Base-by-base conservation (phyloP, 1,284 basidiomycete species). In the Heterobasidion occidentale region DNA sequence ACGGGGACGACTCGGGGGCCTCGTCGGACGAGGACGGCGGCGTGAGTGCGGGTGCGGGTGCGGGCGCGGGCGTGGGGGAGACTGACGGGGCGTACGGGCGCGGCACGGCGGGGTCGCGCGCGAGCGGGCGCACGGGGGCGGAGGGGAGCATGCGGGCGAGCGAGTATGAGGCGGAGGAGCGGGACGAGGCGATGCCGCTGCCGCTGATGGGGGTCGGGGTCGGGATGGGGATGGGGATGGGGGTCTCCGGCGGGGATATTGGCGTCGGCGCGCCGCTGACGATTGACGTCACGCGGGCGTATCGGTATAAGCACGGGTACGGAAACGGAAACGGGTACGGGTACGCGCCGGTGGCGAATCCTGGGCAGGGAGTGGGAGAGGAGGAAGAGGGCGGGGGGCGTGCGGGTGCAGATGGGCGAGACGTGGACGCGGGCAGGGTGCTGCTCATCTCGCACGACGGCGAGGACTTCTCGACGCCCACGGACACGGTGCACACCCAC, bases 371-470 rank as follows among this genome's bases (percentile, higher is more conserved):
- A 15, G 20, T 9, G 2, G 14, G 51, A 15, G 9, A 45, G 27
- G n/a, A n/a, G 15, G 9, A 38, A 52, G 27, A 19, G 45, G 50
- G 48, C n/a, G 17, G 17, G 19, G 9, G 34, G 50, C 14, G 49
- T n/a, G 3, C 36, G 35, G n/a, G 50, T 19, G 19, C 19, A 19
- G 19, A 19, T 19, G 19, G 19, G 19, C 19, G 19, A 19, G 19
- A 53, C 36, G 34, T 36, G 14, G 46, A 38, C 20, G 19, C 42
- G 49, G 35, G 53, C 33, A 63, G n/a, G 38, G 38, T 65, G 15
- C 54, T 65, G 9, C 46, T 65, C 46, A 65, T 65, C 33, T 63
- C 64, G 9, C 60, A 56, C 27, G 48, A 61, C 50, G 64, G 64
- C 11, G 17, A 54, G 11, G 58, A 65, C 56, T 65, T 63, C 34